Conservation (phyloP, 2,329 filamentous ascomycete genomes). For the Monosporascus sp. region DNA sequence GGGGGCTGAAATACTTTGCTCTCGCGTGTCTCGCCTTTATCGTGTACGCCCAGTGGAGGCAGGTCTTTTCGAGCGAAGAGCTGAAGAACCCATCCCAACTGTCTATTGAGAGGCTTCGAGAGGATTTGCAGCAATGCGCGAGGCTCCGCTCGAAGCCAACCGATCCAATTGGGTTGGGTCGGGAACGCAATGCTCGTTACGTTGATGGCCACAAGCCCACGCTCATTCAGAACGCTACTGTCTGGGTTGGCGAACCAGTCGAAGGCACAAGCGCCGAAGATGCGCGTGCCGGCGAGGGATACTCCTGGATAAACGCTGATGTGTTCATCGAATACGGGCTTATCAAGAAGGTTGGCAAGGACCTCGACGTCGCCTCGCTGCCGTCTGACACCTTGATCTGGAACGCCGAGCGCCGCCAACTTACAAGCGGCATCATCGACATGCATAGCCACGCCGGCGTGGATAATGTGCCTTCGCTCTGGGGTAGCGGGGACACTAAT, state of each 20-base stretch:
- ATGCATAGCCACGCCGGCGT: constrained; percentile 67
- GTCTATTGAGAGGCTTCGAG: constrained; percentile 46
- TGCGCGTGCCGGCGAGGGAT: constrained; percentile 53
- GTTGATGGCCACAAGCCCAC: constrained; percentile 53
- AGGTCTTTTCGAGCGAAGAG: constrained; percentile 22
- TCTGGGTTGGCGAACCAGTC: constrained; percentile 60
- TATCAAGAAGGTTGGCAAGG: constrained; percentile 45
- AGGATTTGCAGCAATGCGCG: constrained; percentile 50
- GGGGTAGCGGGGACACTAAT: constrained; percentile 54
- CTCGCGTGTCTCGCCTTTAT: constrained; percentile 46
- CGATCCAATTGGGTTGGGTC: constrained; percentile 50
- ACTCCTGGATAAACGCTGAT: constrained; percentile 54
- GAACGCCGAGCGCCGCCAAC: constrained; percentile 53
- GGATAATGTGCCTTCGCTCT: constrained; percentile 47
- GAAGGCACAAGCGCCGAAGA: constrained; percentile 47
- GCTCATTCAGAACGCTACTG: constrained; percentile 59
- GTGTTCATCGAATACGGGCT: constrained; percentile 57
- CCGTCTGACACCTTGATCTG: constrained; percentile 45
- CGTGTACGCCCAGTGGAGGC: constrained; percentile 43
- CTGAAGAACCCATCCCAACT: constrained; percentile 25
- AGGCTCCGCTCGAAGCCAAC: constrained; percentile 48
- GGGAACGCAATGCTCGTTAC: constrained; percentile 56
- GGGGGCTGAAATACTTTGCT: constrained; percentile 36
- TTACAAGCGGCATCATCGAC: constrained; percentile 64
- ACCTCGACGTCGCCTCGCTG: constrained; percentile 28